Conservation (phyloP, 2,329 filamentous ascomycete species). For the Madurella mycetomatis region DNA sequence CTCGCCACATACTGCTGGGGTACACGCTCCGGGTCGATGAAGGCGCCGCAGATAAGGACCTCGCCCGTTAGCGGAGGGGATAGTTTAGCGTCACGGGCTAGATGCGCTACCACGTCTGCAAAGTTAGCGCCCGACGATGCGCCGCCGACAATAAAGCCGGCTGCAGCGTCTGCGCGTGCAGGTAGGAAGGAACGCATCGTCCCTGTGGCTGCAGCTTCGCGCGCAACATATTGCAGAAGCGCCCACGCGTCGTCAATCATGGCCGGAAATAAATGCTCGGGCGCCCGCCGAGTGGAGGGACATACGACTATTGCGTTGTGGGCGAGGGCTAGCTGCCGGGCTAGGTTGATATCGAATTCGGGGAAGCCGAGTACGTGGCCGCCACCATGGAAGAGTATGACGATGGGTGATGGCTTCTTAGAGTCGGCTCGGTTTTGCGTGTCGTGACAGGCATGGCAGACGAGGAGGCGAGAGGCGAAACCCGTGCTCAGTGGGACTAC, state of each 20-base stretch:
- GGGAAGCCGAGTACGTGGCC: conserved; percentile 15
- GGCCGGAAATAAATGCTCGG: conserved; percentile 8
- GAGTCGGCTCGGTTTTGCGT: background rate
- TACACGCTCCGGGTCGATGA: conserved; percentile 10
- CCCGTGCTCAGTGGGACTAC: conserved; percentile 6
- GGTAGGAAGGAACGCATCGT: background rate
- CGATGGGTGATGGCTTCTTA: conserved; percentile 6
- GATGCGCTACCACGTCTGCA: conserved; percentile 13
- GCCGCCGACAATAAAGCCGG: conserved; percentile 15
- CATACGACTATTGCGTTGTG: conserved; percentile 12
- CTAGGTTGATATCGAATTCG: conserved; percentile 15
- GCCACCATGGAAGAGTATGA: conserved; percentile 19
- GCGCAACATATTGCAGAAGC: background rate
- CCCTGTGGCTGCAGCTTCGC: background rate
- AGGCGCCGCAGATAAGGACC: conserved; percentile 8
- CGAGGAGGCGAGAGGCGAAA: conserved; percentile 9
- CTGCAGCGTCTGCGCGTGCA: background rate
- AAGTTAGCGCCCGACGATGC: conserved; percentile 15
- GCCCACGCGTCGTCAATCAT: conserved; percentile 14
- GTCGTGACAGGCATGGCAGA: conserved; percentile 3
- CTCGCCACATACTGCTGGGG: conserved; percentile 36
- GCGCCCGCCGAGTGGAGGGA: conserved; percentile 11
- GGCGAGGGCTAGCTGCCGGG: conserved; percentile 9
- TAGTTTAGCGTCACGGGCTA: conserved; percentile 12
- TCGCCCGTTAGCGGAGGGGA: conserved; percentile 15